Percentiles rank a stretch among this genome's conserved stretches.
These are phyloP conservation scores for Cytospora leucostoma DNA, from an alignment of 2,329 filamentous ascomycete species.

Conservation along the genomic window DNA sequence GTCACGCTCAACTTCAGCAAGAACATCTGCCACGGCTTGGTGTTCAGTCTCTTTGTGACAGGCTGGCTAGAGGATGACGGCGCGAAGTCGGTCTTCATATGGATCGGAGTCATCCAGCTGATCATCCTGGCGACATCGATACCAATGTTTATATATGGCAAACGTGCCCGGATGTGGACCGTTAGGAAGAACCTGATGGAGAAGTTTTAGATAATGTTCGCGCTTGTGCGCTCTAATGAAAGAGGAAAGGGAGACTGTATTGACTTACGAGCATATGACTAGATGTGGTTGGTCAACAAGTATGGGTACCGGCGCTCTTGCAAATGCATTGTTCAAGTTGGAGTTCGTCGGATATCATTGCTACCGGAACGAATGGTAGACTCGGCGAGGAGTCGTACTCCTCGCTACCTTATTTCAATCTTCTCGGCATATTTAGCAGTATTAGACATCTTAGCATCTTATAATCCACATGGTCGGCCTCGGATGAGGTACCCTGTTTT, in stretches of 20 bases:
- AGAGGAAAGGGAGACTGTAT: background rate
- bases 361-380: background rate
- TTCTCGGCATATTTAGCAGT: background rate
- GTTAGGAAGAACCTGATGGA: conserved; percentile 85
- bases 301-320: background rate
- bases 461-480: background rate
- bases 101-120: conserved; percentile 83
- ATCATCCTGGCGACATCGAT: conserved; percentile 72
- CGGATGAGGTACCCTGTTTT: background rate
- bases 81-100: conserved; percentile 75
- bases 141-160: conserved; percentile 93
- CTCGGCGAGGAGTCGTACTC: background rate
- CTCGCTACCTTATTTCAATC: background rate
- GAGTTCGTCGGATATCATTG: background rate
- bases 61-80: conserved; percentile 78
- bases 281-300: background rate
- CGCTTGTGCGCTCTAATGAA: background rate
- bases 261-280: background rate
- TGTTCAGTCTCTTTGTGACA: conserved; percentile 87
- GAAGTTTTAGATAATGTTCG: conserved; percentile 50
- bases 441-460: background rate
- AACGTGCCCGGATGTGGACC: conserved; percentile 92
- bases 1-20: conserved; percentile 95
- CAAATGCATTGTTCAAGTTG: background rate
- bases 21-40: conserved; percentile 86